These are phyloP conservation scores for Cytospora schulzeri DNA, from an alignment of 2,329 filamentous ascomycete species.

Conservation along the genomic window DNA sequence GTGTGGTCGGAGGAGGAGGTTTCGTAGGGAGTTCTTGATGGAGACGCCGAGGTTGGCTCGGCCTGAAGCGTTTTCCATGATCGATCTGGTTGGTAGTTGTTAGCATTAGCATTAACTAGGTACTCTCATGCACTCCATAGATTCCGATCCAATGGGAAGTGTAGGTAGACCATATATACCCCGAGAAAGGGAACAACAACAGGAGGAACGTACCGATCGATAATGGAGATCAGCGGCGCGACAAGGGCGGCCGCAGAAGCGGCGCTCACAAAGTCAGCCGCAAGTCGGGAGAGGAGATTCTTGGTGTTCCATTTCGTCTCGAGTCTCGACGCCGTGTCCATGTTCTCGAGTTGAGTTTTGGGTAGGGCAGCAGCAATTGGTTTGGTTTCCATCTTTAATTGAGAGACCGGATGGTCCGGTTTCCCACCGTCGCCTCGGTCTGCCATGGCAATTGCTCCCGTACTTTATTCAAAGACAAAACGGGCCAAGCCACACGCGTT, in stretches of 20 bases:
- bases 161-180: too few species aligned
- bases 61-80: conserved; percentile 82
- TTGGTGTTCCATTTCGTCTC: conserved; percentile 69
- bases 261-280: conserved; percentile 69
- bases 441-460: conserved; percentile 10
- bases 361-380: conserved; percentile 16
- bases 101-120: too few species aligned
- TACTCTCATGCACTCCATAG: too few species aligned
- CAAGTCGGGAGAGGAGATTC: conserved; percentile 67
- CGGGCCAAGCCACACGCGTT: background rate
- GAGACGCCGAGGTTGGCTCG: conserved; percentile 61
- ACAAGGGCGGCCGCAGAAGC: conserved; percentile 73
- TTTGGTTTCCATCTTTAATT: conserved; percentile 20
- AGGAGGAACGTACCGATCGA: conserved; percentile 83
- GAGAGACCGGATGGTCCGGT: conserved; percentile 17
- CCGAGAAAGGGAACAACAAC: background rate
- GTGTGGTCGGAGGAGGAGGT: conserved; percentile 63
- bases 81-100: conserved; percentile 57
- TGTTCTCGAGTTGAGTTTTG: conserved; percentile 8
- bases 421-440: conserved; percentile 21
- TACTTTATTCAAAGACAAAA: background rate
- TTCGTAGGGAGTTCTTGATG: conserved; percentile 58
- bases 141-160: too few species aligned
- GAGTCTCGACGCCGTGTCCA: conserved; percentile 5
- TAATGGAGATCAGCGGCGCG: conserved; percentile 82